Evolutionary conservation across 192 early-diverging fungal species (phyloP).

Genomic region (Phlyctochytrium arcticum): DNA sequence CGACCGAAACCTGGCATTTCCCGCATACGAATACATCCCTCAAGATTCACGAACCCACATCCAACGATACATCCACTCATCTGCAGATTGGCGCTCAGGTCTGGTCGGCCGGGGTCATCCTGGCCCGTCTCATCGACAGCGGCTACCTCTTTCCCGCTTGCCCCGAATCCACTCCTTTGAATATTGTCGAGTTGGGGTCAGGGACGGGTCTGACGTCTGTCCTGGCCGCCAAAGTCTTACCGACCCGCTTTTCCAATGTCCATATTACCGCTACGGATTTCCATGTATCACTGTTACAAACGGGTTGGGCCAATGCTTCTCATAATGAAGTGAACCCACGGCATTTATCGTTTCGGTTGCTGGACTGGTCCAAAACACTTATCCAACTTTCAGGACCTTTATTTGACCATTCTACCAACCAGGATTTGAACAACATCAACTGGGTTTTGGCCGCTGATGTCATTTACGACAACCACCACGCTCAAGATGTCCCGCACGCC

Average conservation of each 20-base stretch:
- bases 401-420: not conserved
- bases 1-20: no score
- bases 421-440: not conserved
- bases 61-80: no score
- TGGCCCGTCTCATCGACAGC: slow-evolving; percentile 7
- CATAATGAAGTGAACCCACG: not conserved
- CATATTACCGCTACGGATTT: slow-evolving; percentile 19
- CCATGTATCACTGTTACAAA: slow-evolving; percentile 4
- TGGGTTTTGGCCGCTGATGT: slow-evolving; percentile 18
- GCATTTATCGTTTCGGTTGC: not conserved
- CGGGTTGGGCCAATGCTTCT: not conserved
- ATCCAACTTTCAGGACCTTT: not conserved
- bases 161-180: not conserved
- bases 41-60: no score
- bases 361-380: slow-evolving; percentile 11
- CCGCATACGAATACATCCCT: no score
- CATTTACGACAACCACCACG: slow-evolving; percentile 14
- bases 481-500: slow-evolving; percentile 3
- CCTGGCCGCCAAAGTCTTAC: slow-evolving; percentile 5
- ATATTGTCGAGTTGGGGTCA: slow-evolving; percentile 17
- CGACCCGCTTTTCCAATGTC: not conserved
- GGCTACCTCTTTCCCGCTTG: not conserved
- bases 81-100: slow-evolving; percentile 22
- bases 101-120: slow-evolving; percentile 16
- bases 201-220: slow-evolving; percentile 15